Evolutionary conservation across 2,329 filamentous ascomycete species (phyloP).

Genomic region (Cercospora nicotianae): DNA sequence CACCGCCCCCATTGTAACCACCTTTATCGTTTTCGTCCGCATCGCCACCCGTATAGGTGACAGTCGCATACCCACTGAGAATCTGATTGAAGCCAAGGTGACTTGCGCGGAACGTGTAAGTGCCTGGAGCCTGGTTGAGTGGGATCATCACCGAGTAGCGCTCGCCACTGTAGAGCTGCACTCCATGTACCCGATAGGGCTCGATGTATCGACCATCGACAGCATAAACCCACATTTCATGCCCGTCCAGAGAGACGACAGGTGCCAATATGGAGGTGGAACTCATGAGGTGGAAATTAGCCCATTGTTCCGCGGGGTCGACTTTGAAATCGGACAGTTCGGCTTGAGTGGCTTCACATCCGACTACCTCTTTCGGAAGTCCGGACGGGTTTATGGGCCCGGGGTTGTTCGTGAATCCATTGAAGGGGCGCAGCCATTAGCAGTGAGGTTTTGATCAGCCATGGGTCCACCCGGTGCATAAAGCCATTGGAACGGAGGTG

Average conservation of each 20-base stretch:
- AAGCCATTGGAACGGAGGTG: slow-evolving; percentile 17
- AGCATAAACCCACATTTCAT: slow-evolving; percentile 25
- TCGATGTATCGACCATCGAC: slow-evolving; percentile 47
- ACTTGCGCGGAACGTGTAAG: slow-evolving; percentile 30
- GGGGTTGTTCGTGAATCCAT: slow-evolving; percentile 8
- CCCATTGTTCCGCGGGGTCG: slow-evolving; percentile 21
- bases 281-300: slow-evolving; percentile 21
- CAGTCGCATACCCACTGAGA: slow-evolving; percentile 18
- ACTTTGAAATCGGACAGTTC: slow-evolving; percentile 16
- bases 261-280: slow-evolving; percentile 14
- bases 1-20: neutral
- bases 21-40: neutral
- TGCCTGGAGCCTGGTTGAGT: slow-evolving; percentile 47
- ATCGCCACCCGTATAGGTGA: slow-evolving; percentile 12
- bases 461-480: slow-evolving; percentile 12
- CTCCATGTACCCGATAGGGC: slow-evolving; percentile 52
- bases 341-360: slow-evolving; percentile 12
- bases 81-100: slow-evolving; percentile 19
- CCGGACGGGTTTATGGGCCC: slow-evolving; percentile 9
- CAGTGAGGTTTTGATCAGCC: slow-evolving; percentile 4
- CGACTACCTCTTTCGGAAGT: slow-evolving; percentile 16
- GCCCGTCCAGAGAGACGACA: slow-evolving; percentile 21
- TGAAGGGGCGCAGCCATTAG: slow-evolving; percentile 19
- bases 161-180: slow-evolving; percentile 54
- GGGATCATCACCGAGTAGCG: slow-evolving; percentile 55